Percentiles rank a stretch among this genome's conserved stretches.
These are phyloP conservation scores for Paracamarosporium sp. DNA, from an alignment of 2,329 filamentous ascomycete genomes.

Conservation along the genomic window DNA sequence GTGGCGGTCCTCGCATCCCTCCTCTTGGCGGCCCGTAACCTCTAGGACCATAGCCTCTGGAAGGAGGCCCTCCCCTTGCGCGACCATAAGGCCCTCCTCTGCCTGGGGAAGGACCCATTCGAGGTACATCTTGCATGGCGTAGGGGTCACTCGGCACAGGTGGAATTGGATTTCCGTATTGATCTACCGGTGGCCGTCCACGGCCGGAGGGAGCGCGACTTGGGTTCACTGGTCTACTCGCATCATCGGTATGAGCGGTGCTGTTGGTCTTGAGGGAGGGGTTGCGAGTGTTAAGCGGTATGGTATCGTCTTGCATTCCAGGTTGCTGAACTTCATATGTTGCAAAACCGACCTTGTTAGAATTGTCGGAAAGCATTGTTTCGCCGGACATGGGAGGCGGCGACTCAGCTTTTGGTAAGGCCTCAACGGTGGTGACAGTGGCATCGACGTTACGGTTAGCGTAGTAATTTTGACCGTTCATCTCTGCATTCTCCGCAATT, in stretches of 20 bases:
- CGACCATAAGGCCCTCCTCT: slow-evolving; percentile 48
- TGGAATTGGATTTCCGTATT: slow-evolving; percentile 67
- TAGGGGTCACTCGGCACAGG: slow-evolving; percentile 54
- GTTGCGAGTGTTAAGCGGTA: slow-evolving; percentile 72
- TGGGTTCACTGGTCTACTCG: slow-evolving; percentile 44
- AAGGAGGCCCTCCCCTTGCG: slow-evolving; percentile 47
- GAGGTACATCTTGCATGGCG: slow-evolving; percentile 46
- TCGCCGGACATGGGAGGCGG: slow-evolving; percentile 56
- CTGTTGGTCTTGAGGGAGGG: slow-evolving; percentile 65
- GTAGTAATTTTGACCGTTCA: slow-evolving; percentile 95
- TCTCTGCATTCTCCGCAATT: slow-evolving; percentile 93
- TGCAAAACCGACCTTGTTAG: slow-evolving; percentile 61
- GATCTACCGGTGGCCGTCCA: slow-evolving; percentile 59
- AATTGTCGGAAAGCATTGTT: slow-evolving; percentile 1
- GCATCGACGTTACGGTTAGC: slow-evolving; percentile 49
- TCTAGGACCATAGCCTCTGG: slow-evolving; percentile 44
- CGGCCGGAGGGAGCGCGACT: slow-evolving; percentile 47
- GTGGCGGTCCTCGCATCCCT: slow-evolving; percentile 49
- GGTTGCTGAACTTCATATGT: slow-evolving; percentile 69
- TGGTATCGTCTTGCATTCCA: slow-evolving; percentile 70
- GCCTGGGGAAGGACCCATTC: slow-evolving; percentile 48
- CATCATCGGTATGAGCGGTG: slow-evolving; percentile 50
- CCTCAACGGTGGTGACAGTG: slow-evolving; percentile 23
- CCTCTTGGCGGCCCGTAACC: slow-evolving; percentile 44
- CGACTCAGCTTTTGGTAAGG: slow-evolving; percentile 59